A percentile compares a stretch with the other conserved stretches of the same genome.
phyloP scores from a whole-genome alignment of 805 yeast species.

The Tetrapisispora pingtungensis region DNA sequence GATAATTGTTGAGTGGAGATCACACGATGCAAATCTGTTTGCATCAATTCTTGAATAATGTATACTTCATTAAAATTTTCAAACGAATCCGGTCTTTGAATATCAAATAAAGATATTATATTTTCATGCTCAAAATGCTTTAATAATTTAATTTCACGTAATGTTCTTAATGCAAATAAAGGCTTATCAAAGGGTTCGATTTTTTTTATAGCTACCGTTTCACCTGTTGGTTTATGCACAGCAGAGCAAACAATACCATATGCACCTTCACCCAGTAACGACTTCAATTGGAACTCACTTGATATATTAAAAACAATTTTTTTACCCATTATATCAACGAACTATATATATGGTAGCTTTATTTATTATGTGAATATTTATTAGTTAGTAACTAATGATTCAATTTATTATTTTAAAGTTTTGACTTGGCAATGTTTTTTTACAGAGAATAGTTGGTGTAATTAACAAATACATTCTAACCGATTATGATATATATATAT shows the following conservation, averaged over 20 bases:
- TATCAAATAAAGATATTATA: slow-evolving; percentile 79
- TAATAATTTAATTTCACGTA: slow-evolving; percentile 79
- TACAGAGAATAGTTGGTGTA: too few relatives aligned
- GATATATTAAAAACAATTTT: slow-evolving; percentile 67
- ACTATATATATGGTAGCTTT: too few relatives aligned
- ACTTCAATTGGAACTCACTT: slow-evolving; percentile 74
- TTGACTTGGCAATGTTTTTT: too few relatives aligned
- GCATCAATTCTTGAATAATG: slow-evolving; percentile 80
- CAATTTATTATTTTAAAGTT: too few relatives aligned
- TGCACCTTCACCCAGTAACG: slow-evolving; percentile 91
- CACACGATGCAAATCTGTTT: slow-evolving; percentile 75
- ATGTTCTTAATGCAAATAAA: slow-evolving; percentile 79
- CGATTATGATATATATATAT: too few relatives aligned
- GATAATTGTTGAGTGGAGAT: slow-evolving; percentile 71
- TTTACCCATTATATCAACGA: slow-evolving; percentile 30
- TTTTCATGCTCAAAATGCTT: slow-evolving; percentile 91
- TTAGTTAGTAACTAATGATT: too few relatives aligned
- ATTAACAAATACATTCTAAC: too few relatives aligned
- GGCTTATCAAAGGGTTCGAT: slow-evolving; percentile 83
- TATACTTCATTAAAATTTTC: slow-evolving; percentile 81
- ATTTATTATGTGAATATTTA: too few relatives aligned
- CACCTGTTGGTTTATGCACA: slow-evolving; percentile 72
- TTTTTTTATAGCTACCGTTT: slow-evolving; percentile 90
- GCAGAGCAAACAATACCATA: slow-evolving; percentile 93
- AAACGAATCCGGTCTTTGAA: slow-evolving; percentile 71